Percentiles rank a stretch among this genome's conserved stretches.
phyloP scores from a whole-genome alignment of 495 filamentous ascomycete genomes.

The Penicillium cataractarum region DNA sequence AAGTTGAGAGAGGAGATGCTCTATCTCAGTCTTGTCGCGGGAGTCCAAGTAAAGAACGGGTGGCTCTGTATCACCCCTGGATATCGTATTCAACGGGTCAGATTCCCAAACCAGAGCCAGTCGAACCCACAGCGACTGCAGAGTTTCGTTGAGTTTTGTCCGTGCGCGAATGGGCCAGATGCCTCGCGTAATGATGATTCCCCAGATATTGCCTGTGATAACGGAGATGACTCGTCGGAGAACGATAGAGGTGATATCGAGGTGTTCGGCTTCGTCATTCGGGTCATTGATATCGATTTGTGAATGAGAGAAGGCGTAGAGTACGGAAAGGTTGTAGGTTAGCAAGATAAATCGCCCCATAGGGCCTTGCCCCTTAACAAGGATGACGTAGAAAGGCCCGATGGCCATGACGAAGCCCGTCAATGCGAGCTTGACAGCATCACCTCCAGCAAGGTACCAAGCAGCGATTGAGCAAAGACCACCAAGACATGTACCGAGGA shows the following conservation, averaged over 20 bases:
- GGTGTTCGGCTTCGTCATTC: constrained; percentile 77
- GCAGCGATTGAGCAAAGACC: constrained; percentile 72
- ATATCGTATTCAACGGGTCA: constrained; percentile 81
- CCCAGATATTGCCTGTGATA: constrained; percentile 85
- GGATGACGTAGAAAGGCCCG: constrained; percentile 84
- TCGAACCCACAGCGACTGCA: constrained; percentile 86
- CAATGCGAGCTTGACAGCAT: constrained; percentile 71
- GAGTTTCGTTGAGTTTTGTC: constrained; percentile 79
- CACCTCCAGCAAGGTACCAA: constrained; percentile 74
- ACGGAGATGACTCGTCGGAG: constrained; percentile 91
- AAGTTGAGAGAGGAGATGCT: constrained; percentile 63
- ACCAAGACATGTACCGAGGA: constrained; percentile 83
- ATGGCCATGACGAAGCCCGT: constrained; percentile 80
- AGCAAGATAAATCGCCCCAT: constrained; percentile 91
- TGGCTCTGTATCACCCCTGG: constrained; percentile 46
- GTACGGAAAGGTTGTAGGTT: constrained; percentile 92
- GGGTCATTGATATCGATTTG: constrained; percentile 73
- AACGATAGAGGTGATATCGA: constrained; percentile 83
- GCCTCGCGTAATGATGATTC: constrained; percentile 84
- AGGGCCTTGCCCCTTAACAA: constrained; percentile 80
- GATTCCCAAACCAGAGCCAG: constrained; percentile 95
- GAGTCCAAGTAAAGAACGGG: constrained; percentile 75
- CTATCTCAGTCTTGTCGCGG: constrained; percentile 73
- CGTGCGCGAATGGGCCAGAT: constrained; percentile 94
- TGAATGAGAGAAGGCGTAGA: constrained; percentile 90